Evolutionary conservation across 2,329 filamentous ascomycete species (phyloP), one percentile per base, ranked within the genome.

Genomic region (Lachnellula arida): DNA sequence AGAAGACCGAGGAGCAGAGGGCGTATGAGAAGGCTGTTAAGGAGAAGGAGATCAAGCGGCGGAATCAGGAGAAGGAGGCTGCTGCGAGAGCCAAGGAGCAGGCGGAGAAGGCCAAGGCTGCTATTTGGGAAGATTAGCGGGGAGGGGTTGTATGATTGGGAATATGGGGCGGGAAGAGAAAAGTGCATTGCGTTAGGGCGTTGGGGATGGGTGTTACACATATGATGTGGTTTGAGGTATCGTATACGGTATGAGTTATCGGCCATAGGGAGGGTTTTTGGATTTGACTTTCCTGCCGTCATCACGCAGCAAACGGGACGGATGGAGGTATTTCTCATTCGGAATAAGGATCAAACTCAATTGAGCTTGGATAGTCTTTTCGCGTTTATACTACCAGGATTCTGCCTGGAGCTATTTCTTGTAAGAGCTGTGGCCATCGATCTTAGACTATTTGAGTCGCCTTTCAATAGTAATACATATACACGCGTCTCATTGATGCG

Each of bases 1-100:
- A 84, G 75, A 82, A 86, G 71, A 97, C 91, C 1, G 91, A 95
- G 60, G 92, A 97, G 74, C 89, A 96, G 78, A 81, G 80, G 65
- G 89, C 90, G 53, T 97, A 94, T 70, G 92, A 97, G 67, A 83
- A 80, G 63, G 87, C 89, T 1, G 77, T 94, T 58, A 84, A 87
- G 65, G 89, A 96, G 73, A 89, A 93, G 74, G 93, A 96, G 78
- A 85, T 84, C 66, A 91, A 85, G 76, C 81, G 82, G 64, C 77
- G 85, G 57, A 88, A 92, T 56, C 81, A 84, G 65, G 89, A 92
- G 71, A 85, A 79, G 68, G 82, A 83, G 55, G 82, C 85, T 71
- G 81, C 74, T 64, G 73, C 75, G 61, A 78, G 76, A 65, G 80
- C 81, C 61, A 82, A 83, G 66, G 82, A 87, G 66, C 82, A 84